Evolutionary conservation across 2,329 filamentous ascomycete species (phyloP).

Genomic region (Cordyceps cateniannulata): DNA sequence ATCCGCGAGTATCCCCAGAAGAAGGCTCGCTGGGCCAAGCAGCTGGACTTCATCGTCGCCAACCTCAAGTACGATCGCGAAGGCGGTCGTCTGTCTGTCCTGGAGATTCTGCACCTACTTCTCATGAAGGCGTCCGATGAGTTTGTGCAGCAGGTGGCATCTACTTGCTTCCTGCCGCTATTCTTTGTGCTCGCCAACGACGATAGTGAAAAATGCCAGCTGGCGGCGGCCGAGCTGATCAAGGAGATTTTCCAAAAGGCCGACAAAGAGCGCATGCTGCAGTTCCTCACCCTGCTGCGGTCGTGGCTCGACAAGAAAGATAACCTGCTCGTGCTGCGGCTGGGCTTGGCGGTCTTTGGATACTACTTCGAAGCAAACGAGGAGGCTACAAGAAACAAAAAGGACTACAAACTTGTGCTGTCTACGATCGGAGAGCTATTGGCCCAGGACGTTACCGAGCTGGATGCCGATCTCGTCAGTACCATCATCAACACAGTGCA

Average conservation of each 20-base stretch:
- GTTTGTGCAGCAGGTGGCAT: slow-evolving; percentile 73
- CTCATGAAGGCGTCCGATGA: slow-evolving; percentile 78
- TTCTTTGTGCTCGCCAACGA: slow-evolving; percentile 85
- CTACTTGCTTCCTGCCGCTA: slow-evolving; percentile 77
- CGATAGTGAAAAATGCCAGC: slow-evolving; percentile 75
- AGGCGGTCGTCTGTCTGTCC: slow-evolving; percentile 82
- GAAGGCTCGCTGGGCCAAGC: slow-evolving; percentile 81
- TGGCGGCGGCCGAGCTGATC: slow-evolving; percentile 72
- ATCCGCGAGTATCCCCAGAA: slow-evolving; percentile 90
- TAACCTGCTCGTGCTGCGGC: slow-evolving; percentile 62
- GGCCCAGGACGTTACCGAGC: slow-evolving; percentile 42
- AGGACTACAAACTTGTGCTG: slow-evolving; percentile 60
- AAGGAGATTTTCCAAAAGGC: slow-evolving; percentile 75
- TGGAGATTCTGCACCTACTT: slow-evolving; percentile 86
- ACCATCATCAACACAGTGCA: slow-evolving; percentile 64
- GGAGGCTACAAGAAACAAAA: slow-evolving; percentile 51
- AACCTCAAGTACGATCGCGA: slow-evolving; percentile 88
- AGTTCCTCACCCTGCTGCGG: slow-evolving; percentile 64
- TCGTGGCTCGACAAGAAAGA: slow-evolving; percentile 71
- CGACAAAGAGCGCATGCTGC: slow-evolving; percentile 63
- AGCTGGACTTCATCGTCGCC: slow-evolving; percentile 79
- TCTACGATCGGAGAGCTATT: slow-evolving; percentile 48
- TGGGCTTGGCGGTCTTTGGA: slow-evolving; percentile 74
- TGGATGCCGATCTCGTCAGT: slow-evolving; percentile 67
- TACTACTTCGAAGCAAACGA: slow-evolving; percentile 72